These are phyloP conservation scores for Actinomucor elegans DNA, from an alignment of 371 early-diverging fungal species.

Conservation along the genomic window DNA sequence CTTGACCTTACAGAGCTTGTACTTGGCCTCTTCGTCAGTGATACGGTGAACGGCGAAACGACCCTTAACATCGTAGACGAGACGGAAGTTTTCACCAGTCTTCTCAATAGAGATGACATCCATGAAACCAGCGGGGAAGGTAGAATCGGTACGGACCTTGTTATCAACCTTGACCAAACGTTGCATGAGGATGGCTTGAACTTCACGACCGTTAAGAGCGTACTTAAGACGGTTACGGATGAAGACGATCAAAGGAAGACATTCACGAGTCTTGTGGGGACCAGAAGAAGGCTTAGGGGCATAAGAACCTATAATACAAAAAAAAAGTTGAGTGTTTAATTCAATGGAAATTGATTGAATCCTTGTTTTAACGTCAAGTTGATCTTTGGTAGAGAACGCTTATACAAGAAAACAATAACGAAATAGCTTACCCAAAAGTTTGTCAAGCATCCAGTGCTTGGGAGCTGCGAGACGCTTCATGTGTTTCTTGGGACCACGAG, in stretches of 20 bases:
- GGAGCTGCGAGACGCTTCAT: slow-evolving; percentile 99
- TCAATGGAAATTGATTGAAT: not conserved
- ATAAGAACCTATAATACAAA: slow-evolving; percentile 46
- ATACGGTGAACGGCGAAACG: slow-evolving; percentile 99
- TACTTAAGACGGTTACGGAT: slow-evolving; percentile 99
- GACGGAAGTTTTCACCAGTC: slow-evolving; percentile 99
- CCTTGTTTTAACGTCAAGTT: too few relatives aligned
- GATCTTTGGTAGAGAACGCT: too few relatives aligned
- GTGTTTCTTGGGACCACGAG: slow-evolving; percentile 99
- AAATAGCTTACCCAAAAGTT: slow-evolving; percentile 66
- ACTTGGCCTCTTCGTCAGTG: slow-evolving; percentile 97
- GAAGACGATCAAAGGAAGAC: slow-evolving; percentile 78
- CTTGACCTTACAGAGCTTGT: slow-evolving; percentile 98
- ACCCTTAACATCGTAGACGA: slow-evolving; percentile 99
- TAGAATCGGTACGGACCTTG: slow-evolving; percentile 97
- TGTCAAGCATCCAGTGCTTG: slow-evolving; percentile 99
- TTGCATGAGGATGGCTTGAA: slow-evolving; percentile 95
- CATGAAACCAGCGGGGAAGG: slow-evolving; percentile 99
- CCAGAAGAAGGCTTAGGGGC: slow-evolving; percentile 98
- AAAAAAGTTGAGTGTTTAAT: not conserved
- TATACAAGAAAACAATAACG: not conserved
- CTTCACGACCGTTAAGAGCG: slow-evolving; percentile 98
- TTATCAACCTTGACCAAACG: slow-evolving; percentile 99
- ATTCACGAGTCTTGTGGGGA: slow-evolving; percentile 94
- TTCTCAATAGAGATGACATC: slow-evolving; percentile 99